A percentile compares a stretch with the other conserved stretches of the same genome.
phyloP scores from a whole-genome alignment of 73 alveolate species.

The Paramecium caudatum region DNA sequence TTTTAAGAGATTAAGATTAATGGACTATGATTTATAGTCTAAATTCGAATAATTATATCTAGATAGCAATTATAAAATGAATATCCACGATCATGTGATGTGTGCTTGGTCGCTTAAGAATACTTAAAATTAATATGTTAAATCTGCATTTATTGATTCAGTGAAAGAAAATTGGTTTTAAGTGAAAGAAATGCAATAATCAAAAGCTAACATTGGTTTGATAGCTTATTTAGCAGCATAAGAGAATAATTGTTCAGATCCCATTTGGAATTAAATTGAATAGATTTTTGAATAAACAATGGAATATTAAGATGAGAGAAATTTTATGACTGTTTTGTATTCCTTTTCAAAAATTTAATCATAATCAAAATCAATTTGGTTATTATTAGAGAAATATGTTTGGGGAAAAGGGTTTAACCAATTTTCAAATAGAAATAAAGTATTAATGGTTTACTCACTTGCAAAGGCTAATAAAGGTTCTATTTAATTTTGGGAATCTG shows the following conservation, averaged over 20 bases:
- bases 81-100: constrained; percentile 48
- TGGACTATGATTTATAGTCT: not conserved
- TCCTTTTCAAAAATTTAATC: constrained; percentile 20
- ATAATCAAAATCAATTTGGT: not conserved
- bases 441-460: constrained; percentile 38
- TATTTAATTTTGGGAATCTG: constrained; percentile 34
- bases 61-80: not conserved
- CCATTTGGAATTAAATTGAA: constrained; percentile 35
- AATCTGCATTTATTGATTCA: not conserved
- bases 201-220: constrained; percentile 49
- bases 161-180: not conserved
- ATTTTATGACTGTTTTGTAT: not conserved
- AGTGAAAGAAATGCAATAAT: not conserved
- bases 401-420: constrained; percentile 45
- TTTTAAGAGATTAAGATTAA: not conserved
- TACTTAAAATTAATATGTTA: not conserved
- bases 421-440: not conserved
- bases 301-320: constrained; percentile 23
- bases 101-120: constrained; percentile 39
- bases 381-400: constrained; percentile 31
- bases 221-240: constrained; percentile 53
- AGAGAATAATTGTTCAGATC: constrained; percentile 24
- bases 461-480: constrained; percentile 10
- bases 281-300: not conserved
- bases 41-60: constrained; percentile 39